Base-by-base conservation (phyloP, 179 eudicot genomes). In the Drosera spatulata region DNA sequence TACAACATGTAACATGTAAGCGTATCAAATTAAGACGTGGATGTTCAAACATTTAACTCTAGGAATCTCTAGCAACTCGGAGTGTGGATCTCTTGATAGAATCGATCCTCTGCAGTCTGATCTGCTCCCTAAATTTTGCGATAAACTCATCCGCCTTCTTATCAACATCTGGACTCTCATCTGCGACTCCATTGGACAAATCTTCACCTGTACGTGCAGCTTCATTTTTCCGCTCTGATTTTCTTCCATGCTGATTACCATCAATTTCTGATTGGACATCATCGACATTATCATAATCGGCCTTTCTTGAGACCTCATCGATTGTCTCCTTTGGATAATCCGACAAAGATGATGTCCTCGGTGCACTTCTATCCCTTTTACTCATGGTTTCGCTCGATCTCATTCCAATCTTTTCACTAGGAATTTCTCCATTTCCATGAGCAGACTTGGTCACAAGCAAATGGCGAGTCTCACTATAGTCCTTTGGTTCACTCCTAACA, bases 101-200 rank as follows among this genome's bases (percentile, higher is more conserved):
- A 3, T 78, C 82, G 51, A 79, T 78, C 64, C 80, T 61, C 61
- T 86, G 95, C 12, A 83, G 89, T 62, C 95, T 65, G 51, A 86
- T 86, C 61, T 84, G 95, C 74, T 84, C 90, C 47, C 89, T 69
- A 40, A 86, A 86, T 63, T 83, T 86, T 4, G 95, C 95, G 59
- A 86, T 86, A 1, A 22, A 22, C 33, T 22, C 33, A 22, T 22
- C 33, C 33, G 33, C 33, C 33, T 22, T 22, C 33, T 78, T 80
- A 55, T 76, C 77, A 33, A 72, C 75, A 69, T 79, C 83, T 50
- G 76, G 77, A 37, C 67, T 83, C 50, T 74, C 79, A 42, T 73
- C 83, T 39, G 37, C 64, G 40, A 56, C 69, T 61, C 10, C 53
- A 53, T 55, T 55, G 13, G 69, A 53, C 42, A 56, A 48, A 12